Evolutionary conservation across 2,329 filamentous ascomycete genomes (phyloP).

Genomic region (Pseudogymnoascus sp.): DNA sequence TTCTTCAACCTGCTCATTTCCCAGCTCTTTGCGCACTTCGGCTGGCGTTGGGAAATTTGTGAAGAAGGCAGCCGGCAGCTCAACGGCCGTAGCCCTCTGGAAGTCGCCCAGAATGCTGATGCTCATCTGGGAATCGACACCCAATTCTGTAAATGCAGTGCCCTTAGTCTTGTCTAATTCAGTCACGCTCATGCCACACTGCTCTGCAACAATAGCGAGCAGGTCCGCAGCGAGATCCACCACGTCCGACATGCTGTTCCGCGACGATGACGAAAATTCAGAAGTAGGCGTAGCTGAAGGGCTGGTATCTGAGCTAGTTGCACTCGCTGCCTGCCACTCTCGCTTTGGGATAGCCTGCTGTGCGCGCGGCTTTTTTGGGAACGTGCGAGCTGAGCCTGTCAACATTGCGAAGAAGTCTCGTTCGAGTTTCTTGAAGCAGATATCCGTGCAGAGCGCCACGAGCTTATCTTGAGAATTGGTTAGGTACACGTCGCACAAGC

Average conservation of each 20-base stretch:
- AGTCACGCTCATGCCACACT: not conserved
- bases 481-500: not conserved
- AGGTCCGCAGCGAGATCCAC: not conserved
- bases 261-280: not conserved
- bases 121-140: constrained; percentile 51
- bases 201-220: not conserved
- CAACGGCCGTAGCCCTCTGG: not conserved
- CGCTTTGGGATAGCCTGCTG: not conserved
- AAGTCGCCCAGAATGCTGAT: not conserved
- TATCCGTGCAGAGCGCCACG: not conserved
- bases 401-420: constrained; percentile 1
- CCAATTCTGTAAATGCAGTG: constrained; percentile 47
- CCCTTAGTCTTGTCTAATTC: not conserved
- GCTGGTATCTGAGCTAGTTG: not conserved
- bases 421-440: not conserved
- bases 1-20: not conserved
- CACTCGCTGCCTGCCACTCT: not conserved
- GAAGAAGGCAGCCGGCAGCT: not conserved
- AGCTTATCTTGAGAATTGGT: not conserved
- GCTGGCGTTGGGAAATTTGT: not conserved
- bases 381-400: not conserved
- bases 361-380: not conserved
- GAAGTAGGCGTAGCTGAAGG: not conserved
- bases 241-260: not conserved
- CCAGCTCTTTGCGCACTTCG: not conserved